Percentiles rank a stretch among this genome's conserved stretches.
These are phyloP conservation scores for Bonia amplexicaulis DNA, from an alignment of 176 grass and related monocot genomes.

Conservation along the genomic window DNA sequence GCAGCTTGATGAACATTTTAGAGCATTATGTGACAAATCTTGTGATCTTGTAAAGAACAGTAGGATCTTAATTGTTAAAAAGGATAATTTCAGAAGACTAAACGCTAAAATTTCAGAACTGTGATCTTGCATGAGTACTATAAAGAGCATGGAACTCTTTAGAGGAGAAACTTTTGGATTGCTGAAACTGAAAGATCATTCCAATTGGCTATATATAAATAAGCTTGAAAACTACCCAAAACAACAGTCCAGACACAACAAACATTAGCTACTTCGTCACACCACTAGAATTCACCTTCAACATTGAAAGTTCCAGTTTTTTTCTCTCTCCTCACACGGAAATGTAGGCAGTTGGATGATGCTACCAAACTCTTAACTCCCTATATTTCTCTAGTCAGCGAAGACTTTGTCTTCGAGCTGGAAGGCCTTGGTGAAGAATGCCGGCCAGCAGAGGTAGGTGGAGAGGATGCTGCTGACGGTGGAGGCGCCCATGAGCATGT, in stretches of 20 bases:
- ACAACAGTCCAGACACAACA: neutral
- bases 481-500: slow-evolving; percentile 79
- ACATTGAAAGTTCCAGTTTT: neutral
- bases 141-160: neutral
- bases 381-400: slow-evolving; percentile 15
- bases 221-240: neutral
- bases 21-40: neutral
- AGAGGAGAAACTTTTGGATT: neutral
- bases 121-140: neutral
- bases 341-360: neutral
- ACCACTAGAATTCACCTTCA: neutral
- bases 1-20: neutral
- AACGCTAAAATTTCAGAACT: neutral
- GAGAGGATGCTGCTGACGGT: slow-evolving; percentile 81
- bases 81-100: neutral
- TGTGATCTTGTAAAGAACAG: neutral
- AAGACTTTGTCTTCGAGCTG: slow-evolving; percentile 64
- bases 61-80: neutral
- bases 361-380: neutral
- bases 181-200: neutral
- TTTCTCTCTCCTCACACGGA: neutral
- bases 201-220: neutral
- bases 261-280: neutral
- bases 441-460: slow-evolving; percentile 81
- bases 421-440: slow-evolving; percentile 82